Base-by-base conservation (phyloP, 371 early-diverging fungal genomes). In the Mucor racemosus region DNA sequence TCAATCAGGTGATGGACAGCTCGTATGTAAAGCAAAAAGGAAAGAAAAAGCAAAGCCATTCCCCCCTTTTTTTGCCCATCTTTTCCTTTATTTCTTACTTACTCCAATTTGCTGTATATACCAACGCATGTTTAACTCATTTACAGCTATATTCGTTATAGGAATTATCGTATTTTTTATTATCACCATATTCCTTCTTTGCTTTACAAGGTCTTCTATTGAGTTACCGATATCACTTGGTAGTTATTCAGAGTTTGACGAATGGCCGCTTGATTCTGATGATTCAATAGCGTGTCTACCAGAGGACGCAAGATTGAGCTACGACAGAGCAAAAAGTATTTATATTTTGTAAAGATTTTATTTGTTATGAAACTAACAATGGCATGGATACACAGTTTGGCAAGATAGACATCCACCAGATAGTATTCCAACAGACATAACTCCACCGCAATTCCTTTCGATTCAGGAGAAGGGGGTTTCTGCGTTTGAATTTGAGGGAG, bases 401-500 rank as follows among this genome's bases (percentile, higher is more conserved):
- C 88, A 91, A 74, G 74, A 78, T 48, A 80, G 78, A n/a, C 77
- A 88, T 62, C 90, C 91, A 15, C 88, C 89, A 5, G 79, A 84
- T 58, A 82, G 85, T 59, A 74, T 88, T 33, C 81, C 86, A 17
- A 89, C 90, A 1, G 86, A 87, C 40, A 87, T 91, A 60, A 89
- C 90, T 6, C 74, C 82, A 55, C 82, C 88, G 7, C 90, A 90
- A 59, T 75, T 81, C 44, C 66, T 86, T 26, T 83, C 86, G 17
- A 93, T 94, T 60, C 90, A 89, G 72, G 94, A 94, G 74, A 92
- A 92, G 75, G 94, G 94, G 53, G 93, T 94, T 4, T 87, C 87
- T 35, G 94, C 94, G 11, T 94, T 92, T 89, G 90, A 92, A 73
- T 92, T 94, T 77, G 91, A 87, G n/a, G 53, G 89, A 48, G 88